Evolutionary conservation across 164 flowering plant species (phyloP).

Genomic region (Magnolia changhungtana): DNA sequence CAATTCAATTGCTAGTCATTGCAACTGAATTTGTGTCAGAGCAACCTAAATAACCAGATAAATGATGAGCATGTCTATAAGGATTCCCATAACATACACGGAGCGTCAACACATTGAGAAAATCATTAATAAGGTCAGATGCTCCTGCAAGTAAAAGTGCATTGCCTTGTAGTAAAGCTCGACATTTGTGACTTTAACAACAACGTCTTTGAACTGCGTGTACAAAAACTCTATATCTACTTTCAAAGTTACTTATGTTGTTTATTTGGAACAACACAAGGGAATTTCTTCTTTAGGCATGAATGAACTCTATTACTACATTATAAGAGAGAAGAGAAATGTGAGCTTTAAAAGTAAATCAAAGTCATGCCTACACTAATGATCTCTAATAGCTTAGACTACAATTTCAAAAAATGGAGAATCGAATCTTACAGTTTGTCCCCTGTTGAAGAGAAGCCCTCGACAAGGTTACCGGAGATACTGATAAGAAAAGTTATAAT

Average conservation of each 20-base stretch:
- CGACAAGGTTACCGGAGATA: constrained; percentile 61
- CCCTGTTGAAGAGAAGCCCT: constrained; percentile 44
- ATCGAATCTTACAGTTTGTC: constrained; percentile 42
- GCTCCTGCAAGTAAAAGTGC: too few relatives aligned
- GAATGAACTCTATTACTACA: constrained; percentile 35
- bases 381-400: neutral
- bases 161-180: too few relatives aligned
- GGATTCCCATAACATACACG: too few relatives aligned
- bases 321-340: neutral
- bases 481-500: neutral
- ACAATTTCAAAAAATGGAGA: neutral
- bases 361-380: neutral
- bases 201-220: too few relatives aligned
- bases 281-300: constrained; percentile 54
- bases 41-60: too few relatives aligned
- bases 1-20: too few relatives aligned
- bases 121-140: too few relatives aligned
- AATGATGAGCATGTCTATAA: too few relatives aligned
- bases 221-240: neutral
- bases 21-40: too few relatives aligned
- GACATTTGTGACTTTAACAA: too few relatives aligned
- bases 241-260: constrained; percentile 31
- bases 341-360: neutral
- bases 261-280: constrained; percentile 38
- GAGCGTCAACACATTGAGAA: too few relatives aligned